A percentile compares a stretch with the other conserved stretches of the same genome.
Evolutionary conservation across 2,329 filamentous ascomycete genomes (phyloP).

Genomic region (Helicocarpus griseus): DNA sequence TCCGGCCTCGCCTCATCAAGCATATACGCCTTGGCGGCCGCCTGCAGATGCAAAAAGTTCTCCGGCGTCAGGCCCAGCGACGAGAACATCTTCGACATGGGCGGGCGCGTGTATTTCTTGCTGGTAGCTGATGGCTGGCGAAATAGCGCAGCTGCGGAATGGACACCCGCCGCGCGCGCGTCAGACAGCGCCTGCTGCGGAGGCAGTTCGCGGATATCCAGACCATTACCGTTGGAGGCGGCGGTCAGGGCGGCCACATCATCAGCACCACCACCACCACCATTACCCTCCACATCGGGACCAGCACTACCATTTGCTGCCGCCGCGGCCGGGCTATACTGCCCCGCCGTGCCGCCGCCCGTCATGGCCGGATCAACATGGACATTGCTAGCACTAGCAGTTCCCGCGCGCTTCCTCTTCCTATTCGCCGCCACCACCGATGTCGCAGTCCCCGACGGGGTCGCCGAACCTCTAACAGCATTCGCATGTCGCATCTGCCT

Average conservation of each 20-base stretch:
- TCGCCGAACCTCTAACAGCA: slow-evolving; percentile 3
- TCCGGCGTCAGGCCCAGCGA: slow-evolving; percentile 48
- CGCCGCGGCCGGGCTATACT: no score
- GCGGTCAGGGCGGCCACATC: no score
- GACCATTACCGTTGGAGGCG: slow-evolving; percentile 13
- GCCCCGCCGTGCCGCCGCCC: neutral
- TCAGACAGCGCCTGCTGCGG: slow-evolving; percentile 32
- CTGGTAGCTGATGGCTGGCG: slow-evolving; percentile 38
- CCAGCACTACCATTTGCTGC: neutral
- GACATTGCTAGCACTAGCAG: no score
- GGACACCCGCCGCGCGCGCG: slow-evolving; percentile 41
- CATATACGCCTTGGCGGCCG: slow-evolving; percentile 49
- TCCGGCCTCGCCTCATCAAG: slow-evolving; percentile 46
- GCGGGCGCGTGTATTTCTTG: slow-evolving; percentile 49
- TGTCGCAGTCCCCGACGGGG: neutral
- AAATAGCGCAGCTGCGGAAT: slow-evolving; percentile 46
- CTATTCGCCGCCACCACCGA: neutral
- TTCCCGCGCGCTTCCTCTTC: slow-evolving; percentile 10
- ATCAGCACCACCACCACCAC: no score
- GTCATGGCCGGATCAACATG: slow-evolving; percentile 16
- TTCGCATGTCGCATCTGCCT: slow-evolving; percentile 4
- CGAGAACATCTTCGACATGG: slow-evolving; percentile 48
- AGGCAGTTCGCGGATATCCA: slow-evolving; percentile 29
- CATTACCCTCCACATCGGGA: slow-evolving; percentile 13
- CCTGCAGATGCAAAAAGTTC: slow-evolving; percentile 46